Conservation (phyloP, 305 asterid species). For the Fraxinus nigra region DNA sequence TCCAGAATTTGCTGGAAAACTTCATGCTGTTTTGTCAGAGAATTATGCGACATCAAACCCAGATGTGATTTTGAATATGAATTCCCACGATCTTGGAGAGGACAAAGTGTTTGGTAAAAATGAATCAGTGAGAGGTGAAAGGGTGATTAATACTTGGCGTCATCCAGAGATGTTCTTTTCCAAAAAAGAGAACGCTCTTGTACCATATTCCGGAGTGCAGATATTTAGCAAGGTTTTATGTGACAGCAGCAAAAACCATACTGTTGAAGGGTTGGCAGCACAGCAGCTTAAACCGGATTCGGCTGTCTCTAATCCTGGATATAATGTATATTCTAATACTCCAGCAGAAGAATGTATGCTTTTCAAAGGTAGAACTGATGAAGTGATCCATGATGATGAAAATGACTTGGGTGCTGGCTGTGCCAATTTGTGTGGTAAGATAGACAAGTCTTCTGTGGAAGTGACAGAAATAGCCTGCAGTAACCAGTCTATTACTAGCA, state of each 20-base stretch:
- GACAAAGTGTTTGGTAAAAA: slow-evolving; percentile 30
- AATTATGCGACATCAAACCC: slow-evolving; percentile 28
- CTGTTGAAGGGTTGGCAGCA: slow-evolving; percentile 36
- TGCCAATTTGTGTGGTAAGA: slow-evolving; percentile 30
- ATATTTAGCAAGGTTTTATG: slow-evolving; percentile 23
- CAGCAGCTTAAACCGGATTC: slow-evolving; percentile 31
- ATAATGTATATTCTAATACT: slow-evolving; percentile 29
- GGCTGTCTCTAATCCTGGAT: slow-evolving; percentile 24
- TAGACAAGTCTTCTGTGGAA: slow-evolving; percentile 25
- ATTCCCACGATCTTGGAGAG: slow-evolving; percentile 35
- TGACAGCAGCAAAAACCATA: slow-evolving; percentile 23
- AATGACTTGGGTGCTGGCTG: slow-evolving; percentile 22
- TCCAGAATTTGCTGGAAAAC: slow-evolving; percentile 37
- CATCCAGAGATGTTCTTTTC: slow-evolving; percentile 28
- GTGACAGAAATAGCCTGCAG: slow-evolving; percentile 31
- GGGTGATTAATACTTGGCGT: slow-evolving; percentile 31
- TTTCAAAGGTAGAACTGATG: slow-evolving; percentile 32
- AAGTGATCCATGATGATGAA: slow-evolving; percentile 28
- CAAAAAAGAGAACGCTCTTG: slow-evolving; percentile 39
- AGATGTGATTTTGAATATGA: slow-evolving; percentile 30
- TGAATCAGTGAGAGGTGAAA: slow-evolving; percentile 29
- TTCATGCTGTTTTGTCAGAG: slow-evolving; percentile 33
- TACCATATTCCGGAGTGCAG: slow-evolving; percentile 48
- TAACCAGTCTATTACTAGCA: slow-evolving; percentile 41
- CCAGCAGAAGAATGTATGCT: slow-evolving; percentile 32